Base-by-base conservation (phyloP, 192 early-diverging fungal species). In the Geranomyces variabilis region DNA sequence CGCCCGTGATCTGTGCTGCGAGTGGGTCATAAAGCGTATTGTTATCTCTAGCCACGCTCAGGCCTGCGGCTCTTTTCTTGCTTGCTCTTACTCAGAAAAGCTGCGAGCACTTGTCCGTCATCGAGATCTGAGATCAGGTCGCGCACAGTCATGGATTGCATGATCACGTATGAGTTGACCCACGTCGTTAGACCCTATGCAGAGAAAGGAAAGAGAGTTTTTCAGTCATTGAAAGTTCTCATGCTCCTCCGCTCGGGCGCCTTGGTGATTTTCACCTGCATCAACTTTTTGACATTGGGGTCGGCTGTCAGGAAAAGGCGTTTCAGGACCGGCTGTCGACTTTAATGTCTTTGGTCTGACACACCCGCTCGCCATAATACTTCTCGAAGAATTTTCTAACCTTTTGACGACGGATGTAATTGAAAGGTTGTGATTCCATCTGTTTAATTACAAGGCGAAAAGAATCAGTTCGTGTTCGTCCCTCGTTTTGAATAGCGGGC, bases 161-260 rank as follows among this genome's bases (percentile, higher is more conserved):
- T 31, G 19, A 66, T 51, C 15, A 67, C 65, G 62, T 69, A 70
- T 0, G 58, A 64, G 48, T 75, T 79, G 22, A 79, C 33, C 78
- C 78, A 79, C 17, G 60, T 21, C 28, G 48, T 75, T 17, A 79
- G 86, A 22, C 76, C 63, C 47, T 55, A 45, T 3, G 15, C 30
- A 47, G 17, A 9, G 10, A 30, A 65, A 15, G 29, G 15, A 14
- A 44, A 41, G 14, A 6, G 28, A 70, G 5, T 3, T 41, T 41
- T 41, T 10, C 36, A 3, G 36, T 28, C 24, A 30, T 46, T 21
- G 12, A 12, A 47, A 47, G 12, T 47, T 47, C 29, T 8, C 47
- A 13, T 19, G n/a, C n/a, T n/a, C n/a, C n/a, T n/a, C n/a, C n/a
- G n/a, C n/a, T n/a, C n/a, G n/a, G n/a, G n/a, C n/a, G n/a, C n/a